These are phyloP conservation scores for Ambrosia trifida DNA, from an alignment of 129 eudicot species.

Conservation along the genomic window DNA sequence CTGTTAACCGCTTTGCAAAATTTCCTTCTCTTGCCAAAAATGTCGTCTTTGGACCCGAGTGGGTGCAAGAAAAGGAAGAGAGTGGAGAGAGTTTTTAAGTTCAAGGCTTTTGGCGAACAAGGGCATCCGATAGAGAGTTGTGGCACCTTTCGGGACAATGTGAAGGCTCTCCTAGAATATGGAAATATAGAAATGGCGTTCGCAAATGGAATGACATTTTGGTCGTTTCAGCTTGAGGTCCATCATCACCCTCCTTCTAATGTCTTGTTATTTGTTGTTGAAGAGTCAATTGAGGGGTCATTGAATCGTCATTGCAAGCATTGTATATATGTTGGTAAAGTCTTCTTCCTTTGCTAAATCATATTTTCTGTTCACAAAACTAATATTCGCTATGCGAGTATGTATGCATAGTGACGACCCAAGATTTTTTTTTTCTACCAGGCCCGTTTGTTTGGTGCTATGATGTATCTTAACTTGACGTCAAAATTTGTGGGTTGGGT, in stretches of 20 bases:
- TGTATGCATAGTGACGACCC: too few relatives aligned
- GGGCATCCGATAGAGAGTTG: slow-evolving; percentile 73
- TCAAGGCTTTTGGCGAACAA: slow-evolving; percentile 73
- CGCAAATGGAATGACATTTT: slow-evolving; percentile 51
- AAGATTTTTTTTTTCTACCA: too few relatives aligned
- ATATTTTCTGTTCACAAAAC: slow-evolving; percentile 2
- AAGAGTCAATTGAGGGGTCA: slow-evolving; percentile 67
- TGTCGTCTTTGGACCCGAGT: slow-evolving; percentile 61
- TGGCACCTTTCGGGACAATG: slow-evolving; percentile 76
- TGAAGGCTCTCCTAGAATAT: slow-evolving; percentile 63
- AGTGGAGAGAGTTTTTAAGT: slow-evolving; percentile 72
- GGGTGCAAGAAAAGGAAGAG: slow-evolving; percentile 86
- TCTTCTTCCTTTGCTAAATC: slow-evolving; percentile 17
- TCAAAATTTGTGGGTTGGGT: too few relatives aligned
- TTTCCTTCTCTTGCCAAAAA: slow-evolving; percentile 36
- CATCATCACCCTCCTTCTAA: slow-evolving; percentile 67
- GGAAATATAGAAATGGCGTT: slow-evolving; percentile 57
- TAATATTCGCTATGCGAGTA: background rate
- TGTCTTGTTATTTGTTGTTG: slow-evolving; percentile 73
- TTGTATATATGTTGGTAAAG: slow-evolving; percentile 78
- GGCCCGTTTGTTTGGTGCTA: too few relatives aligned
- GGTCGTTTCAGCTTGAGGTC: slow-evolving; percentile 95
- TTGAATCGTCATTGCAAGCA: slow-evolving; percentile 69
- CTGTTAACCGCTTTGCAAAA: slow-evolving; percentile 29
- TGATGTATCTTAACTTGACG: too few relatives aligned